Evolutionary conservation across 2,329 filamentous ascomycete genomes (phyloP), one percentile per base, ranked within the genome.

Genomic region (Aspergillus sp.): DNA sequence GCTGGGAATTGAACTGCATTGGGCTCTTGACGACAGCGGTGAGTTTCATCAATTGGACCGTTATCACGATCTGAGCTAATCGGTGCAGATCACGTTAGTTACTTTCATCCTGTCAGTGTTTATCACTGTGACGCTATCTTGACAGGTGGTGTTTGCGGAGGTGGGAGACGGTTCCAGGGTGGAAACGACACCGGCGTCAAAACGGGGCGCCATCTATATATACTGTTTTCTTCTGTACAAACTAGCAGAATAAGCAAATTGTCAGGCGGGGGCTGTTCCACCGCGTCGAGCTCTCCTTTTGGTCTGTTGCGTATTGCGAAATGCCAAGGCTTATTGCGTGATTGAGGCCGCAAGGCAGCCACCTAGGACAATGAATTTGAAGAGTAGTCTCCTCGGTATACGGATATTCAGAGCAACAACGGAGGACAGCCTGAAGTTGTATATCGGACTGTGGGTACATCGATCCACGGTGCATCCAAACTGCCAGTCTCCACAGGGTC

Each of bases 1-100:
- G 85, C 0, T 86, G 83, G 80, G 85, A 88, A 66, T 66, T 87
- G 6, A 74, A 78, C 52, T 63, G 72, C 0, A 77, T 86, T 12
- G 81, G 80, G 58, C 60, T 70, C 3, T 68, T 80, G 27, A 70
- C 79, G 33, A 70, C 80, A 30, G 37, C 80, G 58, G 84, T 87
- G 63, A 77, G 83, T 75, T 11, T n/a, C 12, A 37, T 37, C 34
- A 3, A n/a, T 12, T 20, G 2, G 8, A 37, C 6, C 24, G 7
- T 11, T 27, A 30, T 24, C 24, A 1, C 5, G 19, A 47, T 22
- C 17, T 50, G 22, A 39, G 20, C 27, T 33, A 9, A 39, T 20
- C 19, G 19, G 12, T 27, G 9, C 39, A 66, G 63, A 51, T 65
- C 11, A 59, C 62, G 11, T 2, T 65, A 6, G 57, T 55, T 15